A percentile compares a stretch with the other conserved stretches of the same genome.
Conservation (phyloP, 2,329 filamentous ascomycete genomes). For the Raffaelea arxii region DNA sequence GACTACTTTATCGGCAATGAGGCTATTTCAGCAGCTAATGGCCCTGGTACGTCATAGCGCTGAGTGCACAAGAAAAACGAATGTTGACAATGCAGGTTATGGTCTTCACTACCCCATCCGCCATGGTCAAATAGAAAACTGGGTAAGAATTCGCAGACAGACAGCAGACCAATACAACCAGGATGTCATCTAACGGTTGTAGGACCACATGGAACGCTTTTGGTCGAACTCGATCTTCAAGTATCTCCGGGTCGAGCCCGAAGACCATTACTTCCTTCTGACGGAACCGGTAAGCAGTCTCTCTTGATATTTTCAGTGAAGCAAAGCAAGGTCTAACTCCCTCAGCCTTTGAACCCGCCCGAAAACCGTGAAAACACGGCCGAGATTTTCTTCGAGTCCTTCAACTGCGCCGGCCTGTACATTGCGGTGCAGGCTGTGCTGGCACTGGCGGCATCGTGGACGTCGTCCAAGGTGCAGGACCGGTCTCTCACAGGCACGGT, state of each 20-base stretch:
- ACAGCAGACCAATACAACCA: neutral
- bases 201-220: slow-evolving; percentile 99
- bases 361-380: slow-evolving; percentile 99
- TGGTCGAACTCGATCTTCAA: slow-evolving; percentile 99
- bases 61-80: neutral
- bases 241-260: slow-evolving; percentile 93
- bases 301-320: too few relatives aligned
- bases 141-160: slow-evolving; percentile 49
- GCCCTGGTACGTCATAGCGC: slow-evolving; percentile 53
- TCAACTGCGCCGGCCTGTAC: slow-evolving; percentile 98
- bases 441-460: slow-evolving; percentile 95
- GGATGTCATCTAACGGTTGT: slow-evolving; percentile 5
- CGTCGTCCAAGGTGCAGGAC: slow-evolving; percentile 94
- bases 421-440: slow-evolving; percentile 97
- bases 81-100: slow-evolving; percentile 51
- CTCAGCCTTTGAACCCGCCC: slow-evolving; percentile 88
- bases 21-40: slow-evolving; percentile 71
- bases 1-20: slow-evolving; percentile 99
- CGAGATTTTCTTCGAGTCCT: slow-evolving; percentile 99
- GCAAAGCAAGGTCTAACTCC: neutral
- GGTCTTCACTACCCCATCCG: slow-evolving; percentile 95
- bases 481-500: slow-evolving; percentile 94
- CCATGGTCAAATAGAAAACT: slow-evolving; percentile 98
- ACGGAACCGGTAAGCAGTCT: slow-evolving; percentile 74
- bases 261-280: slow-evolving; percentile 96